phyloP scores from a whole-genome alignment of 805 yeast genomes.

The Starmerella gropengiesseri region DNA sequence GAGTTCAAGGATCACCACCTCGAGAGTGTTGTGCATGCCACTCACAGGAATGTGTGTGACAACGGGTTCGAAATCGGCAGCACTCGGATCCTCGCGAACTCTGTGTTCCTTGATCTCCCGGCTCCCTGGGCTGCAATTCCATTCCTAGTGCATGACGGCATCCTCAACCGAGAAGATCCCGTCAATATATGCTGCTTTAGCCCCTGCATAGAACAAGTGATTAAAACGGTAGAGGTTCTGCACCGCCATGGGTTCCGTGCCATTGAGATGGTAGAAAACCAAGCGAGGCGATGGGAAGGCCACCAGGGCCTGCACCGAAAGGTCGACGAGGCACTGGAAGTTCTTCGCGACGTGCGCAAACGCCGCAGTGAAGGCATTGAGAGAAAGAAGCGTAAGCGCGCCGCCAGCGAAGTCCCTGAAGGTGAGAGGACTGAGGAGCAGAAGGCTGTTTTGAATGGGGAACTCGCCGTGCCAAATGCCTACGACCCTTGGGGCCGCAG shows the following conservation, averaged over 20 bases:
- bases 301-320: constrained; percentile 78
- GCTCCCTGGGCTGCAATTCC: constrained; percentile 96
- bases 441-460: constrained; percentile 16
- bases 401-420: constrained; percentile 14
- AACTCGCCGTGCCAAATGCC: constrained; percentile 14
- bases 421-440: constrained; percentile 23
- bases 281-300: constrained; percentile 78
- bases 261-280: constrained; percentile 86
- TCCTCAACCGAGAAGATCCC: constrained; percentile 28
- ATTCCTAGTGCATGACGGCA: constrained; percentile 37
- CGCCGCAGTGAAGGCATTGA: constrained; percentile 46
- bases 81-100: constrained; percentile 40
- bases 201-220: constrained; percentile 96
- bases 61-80: constrained; percentile 51
- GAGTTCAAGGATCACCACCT: constrained; percentile 73
- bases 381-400: constrained; percentile 26
- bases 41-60: constrained; percentile 87
- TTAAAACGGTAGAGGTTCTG: constrained; percentile 67
- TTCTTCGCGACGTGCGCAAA: constrained; percentile 67
- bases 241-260: constrained; percentile 69
- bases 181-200: constrained; percentile 87
- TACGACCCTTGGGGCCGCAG: constrained; percentile 94
- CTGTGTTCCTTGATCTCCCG: constrained; percentile 83
- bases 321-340: constrained; percentile 65
- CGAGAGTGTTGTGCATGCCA: constrained; percentile 46